Base-by-base conservation (phyloP, 2,329 filamentous ascomycete genomes). In the Calonectria leucothoes region DNA sequence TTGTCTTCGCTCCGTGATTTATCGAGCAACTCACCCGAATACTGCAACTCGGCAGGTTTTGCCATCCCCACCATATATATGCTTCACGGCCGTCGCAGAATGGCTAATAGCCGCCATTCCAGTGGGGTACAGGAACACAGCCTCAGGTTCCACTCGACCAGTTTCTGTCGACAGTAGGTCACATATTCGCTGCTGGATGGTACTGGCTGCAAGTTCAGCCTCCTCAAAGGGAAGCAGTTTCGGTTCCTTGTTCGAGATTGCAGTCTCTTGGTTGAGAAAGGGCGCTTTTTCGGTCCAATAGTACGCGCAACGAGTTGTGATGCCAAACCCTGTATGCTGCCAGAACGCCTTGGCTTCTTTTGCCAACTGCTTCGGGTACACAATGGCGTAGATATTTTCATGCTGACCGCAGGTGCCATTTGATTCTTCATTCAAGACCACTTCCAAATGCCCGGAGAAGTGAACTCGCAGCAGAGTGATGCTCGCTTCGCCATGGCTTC, bases 91-190 rank as follows among this genome's bases (percentile, higher is more conserved):
- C 3, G 70, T 52, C 4, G 78, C 79, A 59, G 76, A 76, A 23
- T 79, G 78, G 6, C 75, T 76, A 17, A 91, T 87, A n/a, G 86
- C 84, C 2, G 87, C 85, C 89, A 91, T 91, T 25, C 89, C 89
- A 3, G 85, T 87, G 15, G 84, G 84, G 74, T 87, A 89, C 5
- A 91, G 81, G 61, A 85, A 89, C 0, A 91, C 84, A 74, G 89
- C 87, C 2, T 79, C 55, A 10, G 33, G 15, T 39, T 39, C 33
- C 7, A 61, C 72, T 14, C 15, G 35, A 37, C 48, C 66, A 10
- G 42, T 45, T 14, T 71, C 76, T 1, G 79, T 77, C 0, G 78
- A 78, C 0, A 78, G 61, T 6, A 80, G 57, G n/a, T 61, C 48
- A 3, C 76, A 76, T 42, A 82, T 79, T 17, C 74, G 71, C 45